Base-by-base conservation (phyloP, 495 filamentous ascomycete species). In the Sordaria brevicollis region DNA sequence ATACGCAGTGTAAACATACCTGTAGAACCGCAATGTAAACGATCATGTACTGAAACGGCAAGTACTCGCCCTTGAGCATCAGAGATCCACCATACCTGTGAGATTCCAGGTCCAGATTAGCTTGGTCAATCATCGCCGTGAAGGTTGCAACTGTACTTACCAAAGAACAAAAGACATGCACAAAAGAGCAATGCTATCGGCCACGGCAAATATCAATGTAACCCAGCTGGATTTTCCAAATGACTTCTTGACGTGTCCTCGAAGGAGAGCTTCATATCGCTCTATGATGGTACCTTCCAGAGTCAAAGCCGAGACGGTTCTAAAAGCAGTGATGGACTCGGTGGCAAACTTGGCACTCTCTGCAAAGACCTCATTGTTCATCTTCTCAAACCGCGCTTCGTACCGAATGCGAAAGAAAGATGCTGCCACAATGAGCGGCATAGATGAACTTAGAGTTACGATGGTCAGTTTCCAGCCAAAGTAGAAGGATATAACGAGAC, bases 391-490 rank as follows among this genome's bases (percentile, higher is more conserved):
- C 67, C 80, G 78, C 36, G 81, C 81, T 74, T 88, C 85, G 34
- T 87, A 82, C 3, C 83, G 77, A 15, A 89, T 77, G 9, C 83
- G 80, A 69, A 84, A 80, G 72, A 85, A 88, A 13, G 84, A 85
- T 3, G 83, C 83, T 2, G 75, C 73, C 7, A 88, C 67, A 35
- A 85, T 83, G 10, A 87, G 69, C 1, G 86, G 86, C 74, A 86
- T 82, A 0, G 82, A 80, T 0, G 82, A 83, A 65, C 80, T 81
- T 21, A 87, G 76, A 0, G 81, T 79, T 3, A 87, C 80, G 0
- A 88, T 77, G 15, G 82, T 84, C 19, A 89, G 79, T 69, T 88
- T 87, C 85, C 86, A 88, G 29, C 86, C 86, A 67, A 88, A 83
- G 71, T 81, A 81, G 69, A 88, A 83, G 6, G 85, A 83, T 49